Conservation (phyloP, 352 stramenopile genomes). For the Blastocystis sp. region DNA sequence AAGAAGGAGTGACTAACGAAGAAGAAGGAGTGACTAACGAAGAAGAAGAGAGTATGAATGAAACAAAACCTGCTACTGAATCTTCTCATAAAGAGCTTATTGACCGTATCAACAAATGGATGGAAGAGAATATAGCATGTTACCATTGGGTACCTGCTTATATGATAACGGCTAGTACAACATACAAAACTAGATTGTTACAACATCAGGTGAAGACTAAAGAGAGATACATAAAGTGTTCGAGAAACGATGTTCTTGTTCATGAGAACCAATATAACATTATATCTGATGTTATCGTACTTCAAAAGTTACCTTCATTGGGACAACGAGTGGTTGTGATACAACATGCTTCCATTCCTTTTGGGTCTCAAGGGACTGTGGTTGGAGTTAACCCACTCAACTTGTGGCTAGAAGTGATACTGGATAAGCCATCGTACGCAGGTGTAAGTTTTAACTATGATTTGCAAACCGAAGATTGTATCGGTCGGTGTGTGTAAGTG, state of each 20-base stretch:
- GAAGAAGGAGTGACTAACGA: too few species aligned
- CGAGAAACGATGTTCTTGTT: not conserved
- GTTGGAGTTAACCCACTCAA: not conserved
- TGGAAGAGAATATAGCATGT: too few species aligned
- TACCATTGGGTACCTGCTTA: too few species aligned
- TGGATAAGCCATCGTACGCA: not conserved
- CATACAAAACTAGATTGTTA: too few species aligned
- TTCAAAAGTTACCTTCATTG: not conserved
- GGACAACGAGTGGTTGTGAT: not conserved
- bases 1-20: too few species aligned
- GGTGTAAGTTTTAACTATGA: not conserved
- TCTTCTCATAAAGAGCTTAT: too few species aligned
- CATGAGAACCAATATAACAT: constrained; percentile 30
- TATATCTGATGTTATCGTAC: not conserved
- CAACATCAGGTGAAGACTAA: too few species aligned
- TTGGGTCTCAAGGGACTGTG: not conserved
- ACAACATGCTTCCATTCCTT: constrained; percentile 47
- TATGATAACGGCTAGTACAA: too few species aligned
- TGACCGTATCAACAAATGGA: too few species aligned
- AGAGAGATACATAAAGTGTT: not conserved
- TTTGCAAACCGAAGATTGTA: not conserved
- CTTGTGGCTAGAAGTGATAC: not conserved
- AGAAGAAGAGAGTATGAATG: too few species aligned
- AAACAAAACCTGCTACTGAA: too few species aligned
- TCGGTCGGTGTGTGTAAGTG: not conserved